Percentiles rank a stretch among this genome's conserved stretches.
These are phyloP conservation scores for Entomortierella beljakovae DNA, from an alignment of 192 early-diverging fungal species.

Conservation along the genomic window DNA sequence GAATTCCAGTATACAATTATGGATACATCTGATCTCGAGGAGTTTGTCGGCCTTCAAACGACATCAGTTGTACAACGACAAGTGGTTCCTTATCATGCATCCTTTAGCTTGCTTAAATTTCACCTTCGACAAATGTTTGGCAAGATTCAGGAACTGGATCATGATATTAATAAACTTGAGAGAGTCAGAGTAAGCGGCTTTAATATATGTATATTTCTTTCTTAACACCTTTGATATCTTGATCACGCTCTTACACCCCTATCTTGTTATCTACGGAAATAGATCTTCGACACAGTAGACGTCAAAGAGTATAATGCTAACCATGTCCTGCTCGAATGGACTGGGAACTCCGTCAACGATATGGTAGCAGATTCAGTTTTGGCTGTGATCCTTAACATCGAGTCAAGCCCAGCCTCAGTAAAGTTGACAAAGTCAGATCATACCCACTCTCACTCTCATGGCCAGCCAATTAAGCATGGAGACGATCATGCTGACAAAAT, in stretches of 20 bases:
- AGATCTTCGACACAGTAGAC: slow-evolving; percentile 74
- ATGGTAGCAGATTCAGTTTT: slow-evolving; percentile 96
- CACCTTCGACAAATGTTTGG: slow-evolving; percentile 98
- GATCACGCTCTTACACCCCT: neutral
- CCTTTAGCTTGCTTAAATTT: slow-evolving; percentile 84
- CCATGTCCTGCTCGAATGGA: slow-evolving; percentile 89
- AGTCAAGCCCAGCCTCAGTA: slow-evolving; percentile 89
- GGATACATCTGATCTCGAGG: slow-evolving; percentile 81
- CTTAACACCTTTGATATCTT: neutral
- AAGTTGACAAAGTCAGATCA: slow-evolving; percentile 63
- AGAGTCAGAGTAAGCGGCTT: slow-evolving; percentile 40
- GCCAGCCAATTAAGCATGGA: slow-evolving; percentile 17
- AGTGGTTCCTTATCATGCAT: slow-evolving; percentile 78
- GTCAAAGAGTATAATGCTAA: slow-evolving; percentile 70
- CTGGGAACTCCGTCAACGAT: slow-evolving; percentile 91
- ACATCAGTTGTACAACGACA: slow-evolving; percentile 84
- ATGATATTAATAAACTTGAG: slow-evolving; percentile 37
- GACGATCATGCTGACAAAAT: neutral
- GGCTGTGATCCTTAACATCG: slow-evolving; percentile 86
- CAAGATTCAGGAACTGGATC: slow-evolving; percentile 61
- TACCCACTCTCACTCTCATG: slow-evolving; percentile 40
- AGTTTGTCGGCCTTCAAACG: slow-evolving; percentile 83
- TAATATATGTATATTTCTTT: neutral
- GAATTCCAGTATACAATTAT: slow-evolving; percentile 94
- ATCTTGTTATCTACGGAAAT: too few species aligned